Base-by-base conservation (phyloP, 208 protist species). In the Trypanosoma melophagium region DNA sequence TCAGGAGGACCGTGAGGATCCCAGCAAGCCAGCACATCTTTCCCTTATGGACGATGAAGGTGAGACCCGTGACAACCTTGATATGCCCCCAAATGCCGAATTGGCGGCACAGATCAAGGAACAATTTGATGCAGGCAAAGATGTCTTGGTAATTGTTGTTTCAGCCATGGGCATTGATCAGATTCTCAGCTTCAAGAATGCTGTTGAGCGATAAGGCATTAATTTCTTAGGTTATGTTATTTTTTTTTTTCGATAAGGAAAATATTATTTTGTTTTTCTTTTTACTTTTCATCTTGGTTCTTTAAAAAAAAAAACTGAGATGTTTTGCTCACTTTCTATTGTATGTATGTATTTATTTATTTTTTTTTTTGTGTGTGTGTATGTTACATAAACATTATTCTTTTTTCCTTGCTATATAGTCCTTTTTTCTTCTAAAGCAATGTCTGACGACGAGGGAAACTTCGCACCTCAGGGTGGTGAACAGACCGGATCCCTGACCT, bases 131-230 rank as follows among this genome's bases (percentile, higher is more conserved):
- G 83, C 87, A 24, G 96, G 89, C 59, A 98, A 97, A 68, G 97
- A 99, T 12, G 77, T 99, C 54, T 61, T 98, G 60, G 93, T 99
- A 42, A 76, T 89, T 51, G 95, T 99, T 38, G 77, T 98, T 28
- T 79, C 79, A 42, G 98, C 98, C 66, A 97, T 99, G 93, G 97
- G 95, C 71, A 93, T 89, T 61, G 98, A 99, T 83, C 86, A 89
- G 75, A 84, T 98, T 66, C 80, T 98, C 52, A 84, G 85, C 71
- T 84, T 86, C 73, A 99, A 99, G 92, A 95, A 95, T 76, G 87
- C 89, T 45, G 83, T 80, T 19, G 81, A 91, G 60, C 38, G 50
- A 40, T 71, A 70, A 64, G 42, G 40, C 17, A 61, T 50, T 19
- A 14, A 38, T 38, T 60, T 22, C 53, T 63, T n/a, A 35, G 5